Evolutionary conservation across 352 stramenopile species (phyloP), one percentile per base, ranked within the genome.

Genomic region (Peronospora farinosa): DNA sequence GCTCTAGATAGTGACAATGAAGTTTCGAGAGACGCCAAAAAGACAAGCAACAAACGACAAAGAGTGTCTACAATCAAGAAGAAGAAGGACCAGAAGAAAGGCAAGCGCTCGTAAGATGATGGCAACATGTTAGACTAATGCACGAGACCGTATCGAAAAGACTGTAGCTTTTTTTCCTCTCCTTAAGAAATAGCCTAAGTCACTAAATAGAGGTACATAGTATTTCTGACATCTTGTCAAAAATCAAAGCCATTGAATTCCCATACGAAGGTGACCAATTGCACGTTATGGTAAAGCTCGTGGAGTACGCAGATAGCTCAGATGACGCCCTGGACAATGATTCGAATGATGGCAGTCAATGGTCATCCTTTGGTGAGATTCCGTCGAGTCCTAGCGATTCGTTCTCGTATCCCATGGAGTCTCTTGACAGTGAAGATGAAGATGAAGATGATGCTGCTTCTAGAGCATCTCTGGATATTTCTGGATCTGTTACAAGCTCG

Each of bases 301-400:
- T 84, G 21, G 73, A 77, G 35, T 84, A 84, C 41, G 57, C 67
- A 5, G 65, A 69, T 53, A 84, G 72, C 47, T 76, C 70, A 2
- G 72, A 84, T 8, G 64, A 78, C 17, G 61, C 63, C 21, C 39
- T 13, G 2, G 56, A 73, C 32, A 51, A 11, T 2, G 9, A 5
- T 15, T 57, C 42, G 3, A 45, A 65, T 11, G 32, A 43, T 17
- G 45, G 17, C 12, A 54, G 52, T 25, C 57, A 67, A 35, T 73
- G 65, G 61, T 61, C 49, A 10, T 67, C 67, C 16, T 74, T 63
- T 47, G 51, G 51, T 15, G 52, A 64, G 49, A 28, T 61, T 10
- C 72, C 59, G 9, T 51, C 53, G 30, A 68, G 62, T 19, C 42
- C 57, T 5, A 55, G 49, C 16, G 65, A 67, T 41, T 70, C 61